Conservation (phyloP, 768 basidiomycete species). For the Amanita thiersii region DNA sequence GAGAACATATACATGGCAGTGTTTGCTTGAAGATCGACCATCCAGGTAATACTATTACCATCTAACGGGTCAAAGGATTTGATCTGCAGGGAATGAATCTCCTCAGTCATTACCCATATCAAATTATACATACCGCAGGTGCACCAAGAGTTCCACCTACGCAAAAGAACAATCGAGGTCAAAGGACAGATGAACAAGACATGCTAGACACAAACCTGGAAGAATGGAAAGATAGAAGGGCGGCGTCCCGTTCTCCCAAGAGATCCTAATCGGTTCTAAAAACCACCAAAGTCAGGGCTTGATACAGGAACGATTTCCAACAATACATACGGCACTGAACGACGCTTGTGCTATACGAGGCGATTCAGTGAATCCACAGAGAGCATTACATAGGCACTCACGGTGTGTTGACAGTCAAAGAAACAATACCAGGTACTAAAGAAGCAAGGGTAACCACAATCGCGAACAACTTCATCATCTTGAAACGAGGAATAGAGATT, state of each 20-base stretch:
- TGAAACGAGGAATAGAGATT: slow-evolving; percentile 6
- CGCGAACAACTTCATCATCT: slow-evolving; percentile 31
- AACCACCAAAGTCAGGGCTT: not conserved
- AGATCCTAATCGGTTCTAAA: slow-evolving; percentile 51
- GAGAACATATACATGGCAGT: slow-evolving; percentile 36
- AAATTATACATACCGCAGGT: slow-evolving; percentile 33
- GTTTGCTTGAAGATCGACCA: slow-evolving; percentile 34
- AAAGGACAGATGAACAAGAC: not conserved
- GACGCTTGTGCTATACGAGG: slow-evolving; percentile 15
- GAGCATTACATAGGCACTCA: slow-evolving; percentile 16
- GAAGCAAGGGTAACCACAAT: slow-evolving; percentile 26
- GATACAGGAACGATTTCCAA: not conserved
- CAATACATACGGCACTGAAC: slow-evolving; percentile 43
- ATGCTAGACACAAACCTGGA: slow-evolving; percentile 40
- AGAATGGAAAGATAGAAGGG: slow-evolving; percentile 57
- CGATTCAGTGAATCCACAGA: slow-evolving; percentile 1
- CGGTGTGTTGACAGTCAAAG: slow-evolving; percentile 63
- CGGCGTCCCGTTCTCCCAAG: slow-evolving; percentile 39
- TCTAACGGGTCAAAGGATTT: too few relatives aligned
- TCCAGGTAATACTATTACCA: too few relatives aligned
- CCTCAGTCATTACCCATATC: too few relatives aligned
- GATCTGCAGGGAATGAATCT: too few relatives aligned
- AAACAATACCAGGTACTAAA: slow-evolving; percentile 27
- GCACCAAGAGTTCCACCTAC: slow-evolving; percentile 47
- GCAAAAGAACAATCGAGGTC: slow-evolving; percentile 2